These are phyloP conservation scores for Delonix regia DNA, from an alignment of 306 rosid genomes.

Conservation along the genomic window DNA sequence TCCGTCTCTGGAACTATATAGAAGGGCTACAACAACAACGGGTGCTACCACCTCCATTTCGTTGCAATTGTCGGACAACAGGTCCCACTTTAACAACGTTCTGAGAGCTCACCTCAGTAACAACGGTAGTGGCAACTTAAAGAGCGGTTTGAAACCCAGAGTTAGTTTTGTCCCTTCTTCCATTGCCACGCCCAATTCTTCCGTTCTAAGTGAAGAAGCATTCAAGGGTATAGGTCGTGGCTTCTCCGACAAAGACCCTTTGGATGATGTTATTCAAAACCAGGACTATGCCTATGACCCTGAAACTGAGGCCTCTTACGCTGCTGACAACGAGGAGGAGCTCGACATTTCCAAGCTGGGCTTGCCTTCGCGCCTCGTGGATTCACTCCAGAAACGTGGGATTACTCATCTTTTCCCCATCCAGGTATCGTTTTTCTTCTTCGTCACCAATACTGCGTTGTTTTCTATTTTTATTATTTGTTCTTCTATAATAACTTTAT, in stretches of 20 bases:
- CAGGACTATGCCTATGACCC: slow-evolving; percentile 40
- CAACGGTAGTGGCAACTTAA: slow-evolving; percentile 25
- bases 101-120: slow-evolving; percentile 45
- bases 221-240: slow-evolving; percentile 62
- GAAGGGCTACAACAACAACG: slow-evolving; percentile 37
- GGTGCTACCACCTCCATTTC: slow-evolving; percentile 46
- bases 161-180: slow-evolving; percentile 59
- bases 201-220: slow-evolving; percentile 92
- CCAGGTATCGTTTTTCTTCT: slow-evolving; percentile 51
- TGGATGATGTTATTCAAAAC: slow-evolving; percentile 35
- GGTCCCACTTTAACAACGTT: slow-evolving; percentile 55
- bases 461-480: background rate
- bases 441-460: background rate
- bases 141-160: slow-evolving; percentile 33
- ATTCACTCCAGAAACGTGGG: slow-evolving; percentile 70
- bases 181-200: slow-evolving; percentile 89
- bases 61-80: slow-evolving; percentile 52
- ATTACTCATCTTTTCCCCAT: slow-evolving; percentile 87
- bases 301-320: slow-evolving; percentile 34
- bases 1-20: slow-evolving; percentile 53
- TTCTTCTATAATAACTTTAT: background rate
- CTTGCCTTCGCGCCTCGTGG: slow-evolving; percentile 72
- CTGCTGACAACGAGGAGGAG: slow-evolving; percentile 48
- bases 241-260: slow-evolving; percentile 45
- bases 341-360: slow-evolving; percentile 77